Percentiles rank a stretch among this genome's conserved stretches.
These are phyloP conservation scores for Phyllosticta paracitricarpa DNA, from an alignment of 2,329 filamentous ascomycete genomes.

Conservation along the genomic window DNA sequence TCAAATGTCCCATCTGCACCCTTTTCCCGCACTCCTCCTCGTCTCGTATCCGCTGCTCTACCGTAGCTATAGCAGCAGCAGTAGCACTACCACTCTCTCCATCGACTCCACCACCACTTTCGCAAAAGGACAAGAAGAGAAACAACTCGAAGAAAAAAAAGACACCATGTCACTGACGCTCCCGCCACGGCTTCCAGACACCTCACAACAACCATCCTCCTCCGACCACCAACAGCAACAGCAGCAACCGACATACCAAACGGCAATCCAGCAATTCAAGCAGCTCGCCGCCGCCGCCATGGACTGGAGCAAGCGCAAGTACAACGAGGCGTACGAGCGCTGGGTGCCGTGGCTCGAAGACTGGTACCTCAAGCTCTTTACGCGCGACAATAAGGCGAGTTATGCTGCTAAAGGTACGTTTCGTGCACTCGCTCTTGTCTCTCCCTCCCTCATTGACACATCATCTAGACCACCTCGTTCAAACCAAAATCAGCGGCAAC, in stretches of 20 bases:
- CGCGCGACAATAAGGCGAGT: constrained; percentile 66
- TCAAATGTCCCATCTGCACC: neutral
- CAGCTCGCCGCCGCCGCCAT: neutral
- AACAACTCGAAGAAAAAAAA: no score
- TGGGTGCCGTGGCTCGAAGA: constrained; percentile 75
- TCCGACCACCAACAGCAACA: neutral
- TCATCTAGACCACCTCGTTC: constrained; percentile 50
- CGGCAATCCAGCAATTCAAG: neutral
- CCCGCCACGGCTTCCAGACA: neutral
- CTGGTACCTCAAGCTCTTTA: constrained; percentile 61
- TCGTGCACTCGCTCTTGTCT: neutral
- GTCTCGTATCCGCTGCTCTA: neutral
- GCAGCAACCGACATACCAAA: neutral
- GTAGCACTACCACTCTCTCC: neutral
- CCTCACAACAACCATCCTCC: neutral
- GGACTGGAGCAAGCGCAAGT: constrained; percentile 51
- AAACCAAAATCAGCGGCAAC: constrained; percentile 60
- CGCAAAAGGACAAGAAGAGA: neutral
- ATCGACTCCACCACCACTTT: neutral
- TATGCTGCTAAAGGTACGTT: constrained; percentile 57
- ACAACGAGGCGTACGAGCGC: constrained; percentile 62
- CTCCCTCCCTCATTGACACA: no score
- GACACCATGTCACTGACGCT: neutral
- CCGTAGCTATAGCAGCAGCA: neutral
- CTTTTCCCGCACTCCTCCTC: neutral